Base-by-base conservation (phyloP, 1,139 yeast genomes). In the Lodderomyces elongisporus region DNA sequence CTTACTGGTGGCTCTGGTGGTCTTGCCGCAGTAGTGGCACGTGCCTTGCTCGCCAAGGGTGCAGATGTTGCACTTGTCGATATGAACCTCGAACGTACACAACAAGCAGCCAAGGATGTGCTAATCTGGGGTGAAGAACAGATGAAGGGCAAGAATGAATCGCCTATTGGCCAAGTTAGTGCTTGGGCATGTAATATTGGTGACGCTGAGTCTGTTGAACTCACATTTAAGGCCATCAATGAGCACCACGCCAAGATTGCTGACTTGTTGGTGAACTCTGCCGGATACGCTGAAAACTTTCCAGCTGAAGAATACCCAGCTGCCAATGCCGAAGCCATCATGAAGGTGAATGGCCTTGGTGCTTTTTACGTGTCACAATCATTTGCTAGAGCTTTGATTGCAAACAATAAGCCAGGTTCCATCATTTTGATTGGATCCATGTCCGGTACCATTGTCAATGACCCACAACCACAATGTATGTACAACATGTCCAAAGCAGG, bases 1-100 rank as follows among this genome's bases (percentile, higher is more conserved):
- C 61, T 84, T 45, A 84, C 93, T 22, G 94, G 94, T 34, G 94
- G 93, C 13, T 79, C 88, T 20, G 93, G 93, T 33, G 93, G 93
- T 14, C 65, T 84, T 46, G 81, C 88, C 3, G 62, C 78, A 21
- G 77, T 82, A 13, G 56, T 83, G 57, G 74, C 83, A 34, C 74
- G 81, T 55, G 85, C 84, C 14, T 67, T 79, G 34, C 62, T 82
- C 21, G 82, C 84, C 4, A 82, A 78, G 52, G 83, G 82, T 31
- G 83, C 87, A 4, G 81, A 81, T 13, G 63, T 84, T 30, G 93
- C 93, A n/a, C 66, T 84, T 31, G 69, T 84, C 28, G 93, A 84
- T 56, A 70, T 79, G 65, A 77, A 78, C 60, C 58, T 74, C 50
- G 82, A 77, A 41, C 59, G 73, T 51, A 68, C 74, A 37, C 74